Base-by-base conservation (phyloP, 495 filamentous ascomycete species). In the Trichocladium uniseriatum region DNA sequence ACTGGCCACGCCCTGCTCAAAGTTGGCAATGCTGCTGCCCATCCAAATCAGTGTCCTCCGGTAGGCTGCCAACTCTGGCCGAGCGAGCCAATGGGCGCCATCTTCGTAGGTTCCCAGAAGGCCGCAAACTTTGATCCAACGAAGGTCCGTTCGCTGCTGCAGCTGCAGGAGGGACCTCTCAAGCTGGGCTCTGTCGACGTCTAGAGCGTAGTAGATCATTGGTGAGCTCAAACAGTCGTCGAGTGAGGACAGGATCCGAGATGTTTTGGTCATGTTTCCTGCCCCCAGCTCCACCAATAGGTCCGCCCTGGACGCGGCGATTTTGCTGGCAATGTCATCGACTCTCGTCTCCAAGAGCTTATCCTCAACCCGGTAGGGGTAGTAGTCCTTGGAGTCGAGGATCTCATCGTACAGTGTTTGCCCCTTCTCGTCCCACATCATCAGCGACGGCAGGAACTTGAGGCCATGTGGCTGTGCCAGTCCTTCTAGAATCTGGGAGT, bases 371-470 rank as follows among this genome's bases (percentile, higher is more conserved):
- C 48, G 53, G 48, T 51, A 55, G 19, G 53, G 53, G 11, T 55
- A 55, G 21, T 55, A 55, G 10, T 29, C 21, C 6, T 22, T n/a
- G 4, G 36, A 18, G 3, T 41, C 37, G 11, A 55, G 29, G 29
- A 55, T 41, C 7, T 50, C 48, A 27, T 47, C 43, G 53, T 55
- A 55, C 13, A 55, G 43, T 7, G 7, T 19, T 21, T 55, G 53
- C 13, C 53, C 53, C 29, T 55, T 51, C 38, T 55, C 48, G 42
- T 46, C 53, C 53, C 53, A 55, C 11, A 55, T 20, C 20, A 55
- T 48, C 19, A 55, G 43, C 2, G 48, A 29, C 0, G 48, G 53
- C 10, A 55, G 14, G 11, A 11, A 18, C 19, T 55, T 55, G 5
- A 0, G 2, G 8, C 53, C 48, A 5, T 22, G 32, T 6, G 48